These are phyloP conservation scores for Metschnikowia anglica DNA, from an alignment of 805 yeast species.

Conservation along the genomic window DNA sequence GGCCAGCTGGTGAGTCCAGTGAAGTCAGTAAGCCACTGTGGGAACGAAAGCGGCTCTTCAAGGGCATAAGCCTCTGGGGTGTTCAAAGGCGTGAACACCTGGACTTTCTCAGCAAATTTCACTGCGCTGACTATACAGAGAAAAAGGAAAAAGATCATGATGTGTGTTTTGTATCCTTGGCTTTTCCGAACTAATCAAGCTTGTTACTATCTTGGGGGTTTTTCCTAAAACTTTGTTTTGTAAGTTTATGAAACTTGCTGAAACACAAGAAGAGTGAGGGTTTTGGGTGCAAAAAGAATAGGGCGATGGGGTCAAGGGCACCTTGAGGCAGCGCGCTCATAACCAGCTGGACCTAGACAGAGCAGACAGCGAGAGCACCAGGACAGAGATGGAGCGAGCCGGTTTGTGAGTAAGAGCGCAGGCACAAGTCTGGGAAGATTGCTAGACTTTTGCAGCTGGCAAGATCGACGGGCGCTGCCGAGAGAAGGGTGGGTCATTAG, in stretches of 20 bases:
- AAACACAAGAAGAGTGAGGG: background rate
- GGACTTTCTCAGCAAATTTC: conserved; percentile 1
- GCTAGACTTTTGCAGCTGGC: too few relatives aligned
- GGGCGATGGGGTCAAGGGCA: too few relatives aligned
- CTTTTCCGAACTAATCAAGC: background rate
- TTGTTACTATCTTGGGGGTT: background rate
- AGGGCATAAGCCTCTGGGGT: conserved; percentile 15
- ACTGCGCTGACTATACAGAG: conserved; percentile 3
- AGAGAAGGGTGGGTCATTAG: too few relatives aligned
- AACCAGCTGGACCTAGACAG: too few relatives aligned
- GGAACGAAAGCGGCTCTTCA: conserved; percentile 50
- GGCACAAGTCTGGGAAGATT: too few relatives aligned
- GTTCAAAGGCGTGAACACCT: conserved; percentile 8
- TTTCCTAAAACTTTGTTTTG: background rate
- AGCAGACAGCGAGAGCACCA: too few relatives aligned
- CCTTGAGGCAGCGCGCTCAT: too few relatives aligned
- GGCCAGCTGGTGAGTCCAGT: conserved; percentile 86
- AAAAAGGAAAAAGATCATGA: conserved; percentile 2
- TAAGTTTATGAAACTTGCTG: background rate
- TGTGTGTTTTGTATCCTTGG: background rate
- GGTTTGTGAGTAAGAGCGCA: too few relatives aligned
- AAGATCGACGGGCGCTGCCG: too few relatives aligned
- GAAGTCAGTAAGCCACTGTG: conserved; percentile 72
- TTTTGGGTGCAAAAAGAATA: background rate
- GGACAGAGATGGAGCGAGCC: too few relatives aligned